Evolutionary conservation across 371 early-diverging fungal genomes (phyloP), one percentile per base, ranked within the genome.

Genomic region (Rhizopus arrhizus): DNA sequence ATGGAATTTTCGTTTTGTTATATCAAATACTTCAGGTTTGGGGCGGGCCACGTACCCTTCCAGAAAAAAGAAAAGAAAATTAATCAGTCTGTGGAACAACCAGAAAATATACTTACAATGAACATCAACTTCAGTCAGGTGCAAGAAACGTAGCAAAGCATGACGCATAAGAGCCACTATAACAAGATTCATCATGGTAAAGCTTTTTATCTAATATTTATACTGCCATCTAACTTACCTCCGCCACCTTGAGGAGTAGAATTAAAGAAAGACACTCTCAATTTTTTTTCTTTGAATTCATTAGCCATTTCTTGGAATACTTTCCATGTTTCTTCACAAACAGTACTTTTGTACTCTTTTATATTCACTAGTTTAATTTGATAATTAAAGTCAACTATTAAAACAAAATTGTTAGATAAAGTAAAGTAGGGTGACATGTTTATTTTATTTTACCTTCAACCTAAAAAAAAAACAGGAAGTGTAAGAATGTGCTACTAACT

Each of bases 231-330:
- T 31, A 28, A 32, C 45, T 70, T 72, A 85, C 85, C 85, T 32
- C 95, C 95, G 38, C 95, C 95, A 38, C 95, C 95, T 71, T 91
- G 92, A 43, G 92, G 89, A 2, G 95, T 95, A 4, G 93, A 90
- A 68, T 88, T 91, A 72, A 94, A 90, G 66, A 84, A 94, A 10
- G 85, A 69, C n/a, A 91, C 78, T 50, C 71, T 73, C 16, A 90
- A 64, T 13, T 83, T 75, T 52, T 78, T 82, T 11, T 75, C 66
- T 46, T 74, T 80, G 65, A 81, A 77, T 55, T 76, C 66, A 9
- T 72, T 52, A 11, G 75, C 77, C 59, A 89, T 74, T 58, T 75
- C 69, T 10, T 70, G 64, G 42, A 88, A 70, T 6, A 81, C 75
- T 49, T 78, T 72, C 89, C 85, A 91, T 9, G 85, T 86, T 34